Base-by-base conservation (phyloP, 176 grass and related monocot genomes). In the Zoysia pacifica region DNA sequence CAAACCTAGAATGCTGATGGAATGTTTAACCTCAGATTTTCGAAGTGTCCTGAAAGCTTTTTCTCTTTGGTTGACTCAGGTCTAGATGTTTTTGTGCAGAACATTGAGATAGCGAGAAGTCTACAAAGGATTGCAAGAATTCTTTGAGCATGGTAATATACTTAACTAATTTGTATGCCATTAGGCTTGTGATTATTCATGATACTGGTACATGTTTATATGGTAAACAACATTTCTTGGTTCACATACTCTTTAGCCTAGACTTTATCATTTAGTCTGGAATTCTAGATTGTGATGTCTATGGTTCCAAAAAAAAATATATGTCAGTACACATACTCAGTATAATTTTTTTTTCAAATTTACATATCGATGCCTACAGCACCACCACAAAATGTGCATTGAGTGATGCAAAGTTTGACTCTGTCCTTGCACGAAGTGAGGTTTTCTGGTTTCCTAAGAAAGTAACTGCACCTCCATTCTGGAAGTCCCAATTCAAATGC, bases 11-110 rank as follows among this genome's bases (percentile, higher is more conserved):
- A 99, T 97, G 78, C 73, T 97, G 65, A 90, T 97, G 41, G 92
- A 97, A 56, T 97, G 92, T 53, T 65, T 94, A 83, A 93, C 92
- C 36, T 97, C 95, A 63, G 95, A 97, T 87, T 97, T 97, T 49
- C 84, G 90, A 89, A 90, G 92, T 60, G 92, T 94, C 65, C 72
- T 94, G 69, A 85, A 91, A 72, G 90, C 90, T 4, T 81, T 94
- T 11, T 92, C 87, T 79, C 82, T 77, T 77, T 97, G 67, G 80
- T 81, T 80, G 82, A 86, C 82, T 97, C 95, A 3, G 92, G 90
- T 15, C 81, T 97, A 48, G 92, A 98, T 86, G 92, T 98, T 37
- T 98, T 91, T 82, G 90, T 92, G 1, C 95, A 98, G 74, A 94
- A 98, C 76, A 94, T 98, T 73, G 95, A 98, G 86, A 98, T 92